Conservation (phyloP, 306 rosid species). For the Parietaria judaica region DNA sequence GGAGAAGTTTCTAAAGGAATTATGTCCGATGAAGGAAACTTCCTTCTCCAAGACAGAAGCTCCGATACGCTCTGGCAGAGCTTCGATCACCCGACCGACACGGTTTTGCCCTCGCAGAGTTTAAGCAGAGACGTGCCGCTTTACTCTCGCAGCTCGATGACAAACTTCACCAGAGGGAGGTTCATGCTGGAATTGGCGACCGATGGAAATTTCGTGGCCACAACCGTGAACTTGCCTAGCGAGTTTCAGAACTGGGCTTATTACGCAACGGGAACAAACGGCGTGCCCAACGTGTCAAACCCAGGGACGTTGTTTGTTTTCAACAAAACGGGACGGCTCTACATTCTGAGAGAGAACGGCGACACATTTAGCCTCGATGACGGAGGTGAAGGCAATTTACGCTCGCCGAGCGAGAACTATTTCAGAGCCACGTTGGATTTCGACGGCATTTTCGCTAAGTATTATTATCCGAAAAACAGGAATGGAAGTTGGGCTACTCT, state of each 20-base stretch:
- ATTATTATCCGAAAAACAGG: constrained; percentile 24
- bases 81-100: too few relatives aligned
- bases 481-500: constrained; percentile 9
- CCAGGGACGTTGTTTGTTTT: constrained; percentile 29
- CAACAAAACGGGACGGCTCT: constrained; percentile 26
- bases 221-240: constrained; percentile 21
- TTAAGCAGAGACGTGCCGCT: constrained; percentile 16
- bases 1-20: constrained; percentile 11
- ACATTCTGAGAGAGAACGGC: constrained; percentile 21
- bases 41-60: constrained; percentile 8
- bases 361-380: neutral
- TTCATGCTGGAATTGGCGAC: constrained; percentile 23
- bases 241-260: neutral
- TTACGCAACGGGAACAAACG: neutral
- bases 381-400: too few relatives aligned
- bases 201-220: constrained; percentile 34
- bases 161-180: constrained; percentile 30
- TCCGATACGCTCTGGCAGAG: constrained; percentile 29
- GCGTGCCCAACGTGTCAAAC: neutral
- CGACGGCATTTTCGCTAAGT: constrained; percentile 38
- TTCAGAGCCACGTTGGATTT: constrained; percentile 37
- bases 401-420: constrained; percentile 12
- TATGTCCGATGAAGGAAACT: constrained; percentile 17
- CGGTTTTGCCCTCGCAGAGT: constrained; percentile 40
- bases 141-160: constrained; percentile 15